These are phyloP conservation scores for Suillus spraguei DNA, from an alignment of 768 basidiomycete genomes.

Conservation along the genomic window DNA sequence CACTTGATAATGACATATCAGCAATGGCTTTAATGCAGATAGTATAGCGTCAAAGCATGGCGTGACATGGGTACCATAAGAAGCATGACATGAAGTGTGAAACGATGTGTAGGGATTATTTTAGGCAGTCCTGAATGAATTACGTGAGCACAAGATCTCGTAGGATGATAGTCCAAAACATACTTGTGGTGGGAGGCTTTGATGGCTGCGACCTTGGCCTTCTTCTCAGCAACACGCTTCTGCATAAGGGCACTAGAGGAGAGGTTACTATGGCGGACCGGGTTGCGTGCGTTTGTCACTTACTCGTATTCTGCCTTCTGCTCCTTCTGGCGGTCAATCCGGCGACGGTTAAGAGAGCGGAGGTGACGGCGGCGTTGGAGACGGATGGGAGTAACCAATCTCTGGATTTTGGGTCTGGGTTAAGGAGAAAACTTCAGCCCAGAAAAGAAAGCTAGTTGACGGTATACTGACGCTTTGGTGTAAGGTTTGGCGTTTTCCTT, in stretches of 20 bases:
- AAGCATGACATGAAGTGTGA: constrained; percentile 12
- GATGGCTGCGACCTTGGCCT: constrained; percentile 86
- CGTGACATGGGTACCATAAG: constrained; percentile 17
- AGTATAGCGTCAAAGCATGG: constrained; percentile 17
- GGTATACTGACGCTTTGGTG: constrained; percentile 84
- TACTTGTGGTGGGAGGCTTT: constrained; percentile 86
- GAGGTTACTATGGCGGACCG: not conserved
- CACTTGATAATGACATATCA: constrained; percentile 5
- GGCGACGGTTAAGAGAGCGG: constrained; percentile 83
- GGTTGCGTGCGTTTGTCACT: constrained; percentile 26
- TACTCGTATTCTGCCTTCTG: constrained; percentile 94
- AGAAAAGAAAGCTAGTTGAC: not conserved
- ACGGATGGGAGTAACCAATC: constrained; percentile 92
- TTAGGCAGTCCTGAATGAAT: constrained; percentile 13
- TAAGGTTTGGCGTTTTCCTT: constrained; percentile 91
- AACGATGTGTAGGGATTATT: constrained; percentile 9
- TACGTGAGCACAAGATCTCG: not conserved
- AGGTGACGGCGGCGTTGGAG: constrained; percentile 97
- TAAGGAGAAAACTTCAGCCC: constrained; percentile 12
- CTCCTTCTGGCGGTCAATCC: constrained; percentile 90
- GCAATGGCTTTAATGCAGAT: constrained; percentile 15
- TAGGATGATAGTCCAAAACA: constrained; percentile 17
- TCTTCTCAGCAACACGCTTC: constrained; percentile 93
- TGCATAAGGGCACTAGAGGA: constrained; percentile 61
- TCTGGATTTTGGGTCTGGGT: constrained; percentile 90